These are phyloP conservation scores for apple (Malus domestica) DNA, from an alignment of 306 rosid genomes.

Conservation along the genomic window DNA sequence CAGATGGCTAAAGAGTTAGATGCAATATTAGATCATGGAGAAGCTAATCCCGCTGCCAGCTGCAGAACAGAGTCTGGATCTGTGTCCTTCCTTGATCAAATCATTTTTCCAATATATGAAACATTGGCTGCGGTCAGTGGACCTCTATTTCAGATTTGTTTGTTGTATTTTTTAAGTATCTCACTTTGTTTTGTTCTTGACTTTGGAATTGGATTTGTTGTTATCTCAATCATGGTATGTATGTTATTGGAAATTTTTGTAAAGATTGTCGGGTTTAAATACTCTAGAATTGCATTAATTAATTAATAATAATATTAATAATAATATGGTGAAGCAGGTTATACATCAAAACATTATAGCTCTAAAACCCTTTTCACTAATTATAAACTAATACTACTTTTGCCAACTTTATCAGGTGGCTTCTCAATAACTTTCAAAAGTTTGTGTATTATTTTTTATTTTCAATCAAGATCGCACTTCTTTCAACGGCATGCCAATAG, in stretches of 20 bases:
- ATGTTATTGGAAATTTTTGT: neutral
- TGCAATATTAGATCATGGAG: conserved; percentile 80
- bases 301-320: neutral
- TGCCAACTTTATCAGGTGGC: neutral
- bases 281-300: neutral
- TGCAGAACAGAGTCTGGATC: conserved; percentile 45
- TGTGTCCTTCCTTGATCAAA: conserved; percentile 60
- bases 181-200: neutral
- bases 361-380: neutral
- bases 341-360: neutral
- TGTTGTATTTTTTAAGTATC: neutral
- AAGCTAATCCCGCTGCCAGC: conserved; percentile 52
- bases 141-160: conserved; percentile 7
- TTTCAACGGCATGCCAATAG: neutral
- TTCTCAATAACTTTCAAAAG: neutral
- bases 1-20: conserved; percentile 97
- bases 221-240: neutral
- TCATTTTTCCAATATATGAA: conserved; percentile 60
- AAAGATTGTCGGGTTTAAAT: neutral
- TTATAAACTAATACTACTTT: neutral
- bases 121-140: conserved; percentile 45
- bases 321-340: neutral
- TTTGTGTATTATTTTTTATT: neutral
- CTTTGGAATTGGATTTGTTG: neutral
- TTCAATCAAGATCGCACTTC: neutral